Conservation (phyloP, 2,329 filamentous ascomycete genomes). For the Pseudogymnoascus sp. region DNA sequence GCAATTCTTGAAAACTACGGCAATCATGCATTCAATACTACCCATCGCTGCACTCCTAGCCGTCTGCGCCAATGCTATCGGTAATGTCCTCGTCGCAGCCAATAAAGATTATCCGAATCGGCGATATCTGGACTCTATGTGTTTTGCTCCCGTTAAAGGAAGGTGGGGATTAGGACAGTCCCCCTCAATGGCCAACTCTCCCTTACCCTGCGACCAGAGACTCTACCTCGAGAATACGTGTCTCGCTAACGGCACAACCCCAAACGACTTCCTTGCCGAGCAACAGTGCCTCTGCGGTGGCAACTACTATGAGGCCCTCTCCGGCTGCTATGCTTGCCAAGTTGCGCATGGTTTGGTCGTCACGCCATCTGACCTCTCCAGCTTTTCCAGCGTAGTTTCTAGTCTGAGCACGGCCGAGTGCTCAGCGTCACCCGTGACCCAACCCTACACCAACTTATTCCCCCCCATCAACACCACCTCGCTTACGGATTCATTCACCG, state of each 20-base stretch:
- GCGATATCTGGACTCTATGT: not conserved
- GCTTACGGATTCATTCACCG: not conserved
- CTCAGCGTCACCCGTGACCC: not conserved
- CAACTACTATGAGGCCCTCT: not conserved
- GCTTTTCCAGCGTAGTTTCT: not conserved
- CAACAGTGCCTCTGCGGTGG: conserved; percentile 14
- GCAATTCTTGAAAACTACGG: not conserved
- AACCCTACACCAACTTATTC: not conserved
- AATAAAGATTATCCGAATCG: not conserved
- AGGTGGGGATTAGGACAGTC: no score
- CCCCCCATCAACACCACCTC: not conserved
- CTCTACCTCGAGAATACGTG: not conserved
- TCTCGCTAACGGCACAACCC: conserved; percentile 6
- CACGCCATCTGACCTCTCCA: not conserved
- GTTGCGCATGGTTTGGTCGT: not conserved
- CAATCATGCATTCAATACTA: not conserved
- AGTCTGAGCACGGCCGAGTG: not conserved
- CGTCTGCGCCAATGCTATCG: not conserved
- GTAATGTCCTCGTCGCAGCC: not conserved
- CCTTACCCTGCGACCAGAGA: not conserved
- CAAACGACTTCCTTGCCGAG: conserved; percentile 12
- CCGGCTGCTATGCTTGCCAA: conserved; percentile 8
- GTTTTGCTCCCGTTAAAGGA: not conserved
- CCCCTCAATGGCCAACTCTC: not conserved
- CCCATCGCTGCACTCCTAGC: not conserved